Evolutionary conservation across 768 basidiomycete species (phyloP), one percentile per base, ranked within the genome.

Genomic region (Hericium rajendrae): DNA sequence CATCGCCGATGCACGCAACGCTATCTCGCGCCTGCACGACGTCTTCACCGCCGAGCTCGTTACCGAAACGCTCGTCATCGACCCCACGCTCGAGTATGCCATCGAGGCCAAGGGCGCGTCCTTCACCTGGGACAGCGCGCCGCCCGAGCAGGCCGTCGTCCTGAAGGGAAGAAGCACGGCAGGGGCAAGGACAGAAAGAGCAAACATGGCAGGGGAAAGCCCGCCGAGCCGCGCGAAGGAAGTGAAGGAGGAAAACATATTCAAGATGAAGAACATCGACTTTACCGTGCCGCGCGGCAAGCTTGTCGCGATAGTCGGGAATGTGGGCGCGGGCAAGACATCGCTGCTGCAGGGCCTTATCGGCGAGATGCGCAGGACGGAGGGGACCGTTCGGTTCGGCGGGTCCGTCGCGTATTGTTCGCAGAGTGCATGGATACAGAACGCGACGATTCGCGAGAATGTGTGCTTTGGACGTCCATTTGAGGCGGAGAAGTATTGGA

Each of bases 381-480:
- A 71, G 12, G 91, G 91, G 2, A 77, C 71, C 9, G 80, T 90
- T 40, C 75, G 73, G 37, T 89, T 93, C 64, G 86, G 89, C 57
- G 90, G 87, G 0, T 79, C 80, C 10, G 79, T 92, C 10, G 84
- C 83, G 0, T 91, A 94, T 68, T 94, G 89, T 63, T 83, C 86
- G 15, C 94, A 97, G 67, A 84, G 77, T 48, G 86, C 93, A 11
- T 97, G 93, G 92, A 94, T 97, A 57, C 90, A 93, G 82, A 88
- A 91, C 68, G 80, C 90, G 0, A 94, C 92, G 0, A 81, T 94
- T 38, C 78, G 91, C 53, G 91, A 95, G 48, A 97, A 95, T 64
- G 82, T 97, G 55, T 84, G 87, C 61, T 97, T 97, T 58, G 93
- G 93, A 39, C 76, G 84, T 38, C 83, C 86, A 6, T 92, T 86